Evolutionary conservation across 2,329 filamentous ascomycete species (phyloP).

Genomic region (Fusarium brachygibbosum): DNA sequence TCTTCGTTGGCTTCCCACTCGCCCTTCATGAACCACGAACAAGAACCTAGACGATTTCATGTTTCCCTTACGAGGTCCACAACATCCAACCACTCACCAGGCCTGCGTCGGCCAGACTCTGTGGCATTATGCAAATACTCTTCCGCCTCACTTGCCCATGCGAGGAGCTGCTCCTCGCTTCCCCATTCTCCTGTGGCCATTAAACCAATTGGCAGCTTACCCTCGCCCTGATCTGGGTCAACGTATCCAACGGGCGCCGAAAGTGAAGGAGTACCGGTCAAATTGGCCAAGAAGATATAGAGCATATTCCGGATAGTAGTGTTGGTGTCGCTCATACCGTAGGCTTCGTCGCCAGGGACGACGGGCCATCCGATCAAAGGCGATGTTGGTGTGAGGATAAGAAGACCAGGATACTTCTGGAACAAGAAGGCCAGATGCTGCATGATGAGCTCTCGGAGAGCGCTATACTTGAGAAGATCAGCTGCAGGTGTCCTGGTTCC

Average conservation of each 20-base stretch:
- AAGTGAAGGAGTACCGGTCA: conserved; percentile 81
- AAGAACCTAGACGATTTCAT: neutral
- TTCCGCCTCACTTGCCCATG: conserved; percentile 71
- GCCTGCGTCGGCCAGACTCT: conserved; percentile 63
- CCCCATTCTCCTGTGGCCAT: conserved; percentile 78
- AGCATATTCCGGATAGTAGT: conserved; percentile 82
- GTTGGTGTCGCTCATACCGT: conserved; percentile 83
- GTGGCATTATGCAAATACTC: conserved; percentile 64
- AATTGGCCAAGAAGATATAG: conserved; percentile 88
- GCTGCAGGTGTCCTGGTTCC: conserved; percentile 73
- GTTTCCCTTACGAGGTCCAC: conserved; percentile 52
- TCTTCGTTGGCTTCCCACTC: no score
- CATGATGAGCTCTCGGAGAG: conserved; percentile 83
- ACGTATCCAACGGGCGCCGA: conserved; percentile 81
- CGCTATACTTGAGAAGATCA: conserved; percentile 80
- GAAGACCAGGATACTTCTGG: conserved; percentile 76
- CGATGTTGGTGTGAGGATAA: conserved; percentile 83
- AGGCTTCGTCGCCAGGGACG: conserved; percentile 67
- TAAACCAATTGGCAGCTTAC: conserved; percentile 71
- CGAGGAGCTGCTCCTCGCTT: conserved; percentile 71
- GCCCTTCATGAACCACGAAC: neutral
- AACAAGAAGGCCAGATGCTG: conserved; percentile 80
- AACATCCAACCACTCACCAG: conserved; percentile 71
- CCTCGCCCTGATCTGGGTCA: conserved; percentile 67
- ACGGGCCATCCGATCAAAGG: conserved; percentile 82